Base-by-base conservation (phyloP, 2,329 filamentous ascomycete species). In the Arthroderma sp. region DNA sequence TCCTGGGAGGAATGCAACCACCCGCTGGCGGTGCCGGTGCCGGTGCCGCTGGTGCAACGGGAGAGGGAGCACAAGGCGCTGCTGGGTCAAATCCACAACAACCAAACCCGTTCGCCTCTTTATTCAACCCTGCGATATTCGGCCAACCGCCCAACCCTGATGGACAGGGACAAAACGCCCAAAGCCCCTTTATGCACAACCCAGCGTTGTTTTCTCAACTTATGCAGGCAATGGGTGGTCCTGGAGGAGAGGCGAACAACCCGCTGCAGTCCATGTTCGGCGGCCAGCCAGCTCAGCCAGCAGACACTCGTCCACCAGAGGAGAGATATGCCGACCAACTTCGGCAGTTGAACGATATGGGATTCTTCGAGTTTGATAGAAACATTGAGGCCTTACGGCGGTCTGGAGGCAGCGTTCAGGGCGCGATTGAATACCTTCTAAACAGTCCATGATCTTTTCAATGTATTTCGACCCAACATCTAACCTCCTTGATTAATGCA, bases 281-380 rank as follows among this genome's bases (percentile, higher is more conserved):
- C 13, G 69, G 75, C 78, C 71, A 66, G 25, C 67, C 68, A 19
- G 69, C 72, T 15, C 68, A 68, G 25, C 86, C 89, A 4, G 73
- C 80, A 2, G 93, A 98, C 73, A 95, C 80, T 66, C 81, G 91
- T 61, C 91, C 93, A 3, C 91, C 93, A 0, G 93, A 98, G 76
- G 93, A 97, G 73, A 79, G 88, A 59, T 98, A 95, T 66, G 90
- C 87, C 2, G 84, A 88, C 33, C 91, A 98, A 73, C 77, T 98
- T 54, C 80, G 89, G 60, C 90, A 97, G 74, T 76, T 98, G 61
- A 98, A 98, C 70, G 93, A 97, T 63, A 98, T 98, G 93, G 93
- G 93, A 2, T 98, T 98, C 74, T 95, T 84, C 69, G 91, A 98
- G 68, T 98, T 97, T 67, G 91, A 98, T 55, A 78, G 87, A 64